phyloP scores from a whole-genome alignment of 148 eudicot species.

The Selenicereus undatus region DNA sequence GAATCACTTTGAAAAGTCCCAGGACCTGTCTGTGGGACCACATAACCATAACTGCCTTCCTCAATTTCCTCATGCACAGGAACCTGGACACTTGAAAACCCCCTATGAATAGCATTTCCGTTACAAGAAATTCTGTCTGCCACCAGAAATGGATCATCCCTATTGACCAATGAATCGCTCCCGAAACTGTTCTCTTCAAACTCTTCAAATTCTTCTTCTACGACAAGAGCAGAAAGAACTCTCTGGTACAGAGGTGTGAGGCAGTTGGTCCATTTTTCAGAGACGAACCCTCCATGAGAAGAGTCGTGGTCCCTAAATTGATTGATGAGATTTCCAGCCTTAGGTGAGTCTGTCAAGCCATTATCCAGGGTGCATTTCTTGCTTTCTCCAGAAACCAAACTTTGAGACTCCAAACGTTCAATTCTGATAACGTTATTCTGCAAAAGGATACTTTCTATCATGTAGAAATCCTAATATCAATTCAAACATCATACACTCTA shows the following conservation, averaged over 20 bases:
- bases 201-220: conserved; percentile 73
- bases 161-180: conserved; percentile 25
- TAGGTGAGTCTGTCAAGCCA: conserved; percentile 35
- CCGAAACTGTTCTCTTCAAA: conserved; percentile 44
- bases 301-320: conserved; percentile 44
- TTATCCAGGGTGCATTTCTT: conserved; percentile 33
- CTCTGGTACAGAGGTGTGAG: conserved; percentile 65
- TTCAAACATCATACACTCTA: background rate
- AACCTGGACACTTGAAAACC: conserved; percentile 38
- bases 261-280: conserved; percentile 34
- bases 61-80: conserved; percentile 40
- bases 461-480: background rate
- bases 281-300: conserved; percentile 36
- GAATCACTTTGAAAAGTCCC: conserved; percentile 34
- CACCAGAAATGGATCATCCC: conserved; percentile 31
- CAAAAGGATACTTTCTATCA: conserved; percentile 7
- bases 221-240: conserved; percentile 83
- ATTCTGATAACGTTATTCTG: conserved; percentile 48
- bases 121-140: conserved; percentile 46
- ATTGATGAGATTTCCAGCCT: conserved; percentile 31
- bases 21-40: conserved; percentile 37
- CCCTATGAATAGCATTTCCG: conserved; percentile 40
- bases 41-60: conserved; percentile 37
- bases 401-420: conserved; percentile 31
- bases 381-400: conserved; percentile 34